Base-by-base conservation (phyloP, 2,329 filamentous ascomycete species). In the Phialophora expanda region DNA sequence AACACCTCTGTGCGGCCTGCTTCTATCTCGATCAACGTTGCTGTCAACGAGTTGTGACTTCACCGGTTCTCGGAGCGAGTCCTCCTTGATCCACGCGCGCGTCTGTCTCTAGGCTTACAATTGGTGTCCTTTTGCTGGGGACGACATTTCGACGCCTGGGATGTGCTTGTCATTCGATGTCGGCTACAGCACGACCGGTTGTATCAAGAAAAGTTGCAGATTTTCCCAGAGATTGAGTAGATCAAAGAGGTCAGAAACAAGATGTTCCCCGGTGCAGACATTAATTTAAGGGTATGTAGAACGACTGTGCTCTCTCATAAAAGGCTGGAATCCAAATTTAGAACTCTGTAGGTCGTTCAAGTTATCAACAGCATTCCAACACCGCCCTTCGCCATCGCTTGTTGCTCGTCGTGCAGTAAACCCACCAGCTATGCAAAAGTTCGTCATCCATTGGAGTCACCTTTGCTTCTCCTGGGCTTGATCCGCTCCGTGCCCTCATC, bases 361-460 rank as follows among this genome's bases (percentile, higher is more conserved):
- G 32, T 59, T 56, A 48, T 62, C 54, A 14, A 62, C 50, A 30
- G 61, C 58, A 64, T 60, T 34, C 34, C 48, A 64, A 58, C 51
- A 34, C 53, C 61, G 41, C 34, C 53, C 46, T 34, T 61, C 64
- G 61, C 66, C 66, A 46, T 55, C 59, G 62, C 61, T 66, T 64
- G 56, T 66, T 62, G 55, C 61, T 64, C 58, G 61, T 62, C 55
- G 48, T 61, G 61, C 61, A 57, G 63, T 38, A 5, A 66, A 58
- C 32, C 24, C 46, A 56, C 22, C n/a, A 38, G 46, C 50, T 63
- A 66, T 61, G 62, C 57, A 32, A 61, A 64, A 61, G 8, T 66
- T 60, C 55, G 55, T 62, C 46, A 56, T 14, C 58, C 46, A 44
- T 58, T 50, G 48, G 57, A 55, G 50, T 54, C 51, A 50, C 55